Evolutionary conservation across 2,329 filamentous ascomycete genomes (phyloP).

Genomic region (Ophiostoma triangulosporum): DNA sequence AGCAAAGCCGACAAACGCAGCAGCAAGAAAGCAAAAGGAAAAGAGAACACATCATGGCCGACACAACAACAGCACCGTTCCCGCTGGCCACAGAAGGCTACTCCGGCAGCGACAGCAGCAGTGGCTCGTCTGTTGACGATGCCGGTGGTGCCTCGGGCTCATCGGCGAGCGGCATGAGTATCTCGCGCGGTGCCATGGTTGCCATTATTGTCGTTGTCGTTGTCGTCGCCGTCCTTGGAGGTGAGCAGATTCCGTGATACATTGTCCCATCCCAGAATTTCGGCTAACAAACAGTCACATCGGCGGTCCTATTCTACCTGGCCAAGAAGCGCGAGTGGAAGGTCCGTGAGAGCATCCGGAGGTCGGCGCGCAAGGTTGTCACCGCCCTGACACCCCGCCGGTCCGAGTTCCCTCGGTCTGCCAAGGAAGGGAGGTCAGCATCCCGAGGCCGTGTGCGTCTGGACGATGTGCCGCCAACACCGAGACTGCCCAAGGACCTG

Average conservation of each 20-base stretch:
- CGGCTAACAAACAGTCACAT: slow-evolving; percentile 34
- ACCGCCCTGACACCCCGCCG: slow-evolving; percentile 49
- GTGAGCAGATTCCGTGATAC: slow-evolving; percentile 28
- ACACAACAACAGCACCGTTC: slow-evolving; percentile 24
- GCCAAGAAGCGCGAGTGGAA: slow-evolving; percentile 81
- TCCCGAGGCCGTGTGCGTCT: slow-evolving; percentile 31
- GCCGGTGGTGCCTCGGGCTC: slow-evolving; percentile 53
- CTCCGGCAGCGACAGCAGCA: slow-evolving; percentile 22
- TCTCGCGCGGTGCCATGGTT: slow-evolving; percentile 57
- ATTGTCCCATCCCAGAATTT: no score
- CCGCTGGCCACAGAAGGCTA: slow-evolving; percentile 30
- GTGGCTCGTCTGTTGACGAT: slow-evolving; percentile 30
- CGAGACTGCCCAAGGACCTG: slow-evolving; percentile 40
- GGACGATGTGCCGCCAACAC: slow-evolving; percentile 47
- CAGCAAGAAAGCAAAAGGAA: not conserved
- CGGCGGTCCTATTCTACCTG: slow-evolving; percentile 58
- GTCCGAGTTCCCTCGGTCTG: slow-evolving; percentile 44
- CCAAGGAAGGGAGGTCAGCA: slow-evolving; percentile 29
- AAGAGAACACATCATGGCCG: slow-evolving; percentile 23
- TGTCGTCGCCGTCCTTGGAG: slow-evolving; percentile 51
- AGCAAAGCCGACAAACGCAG: no score
- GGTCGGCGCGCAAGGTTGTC: slow-evolving; percentile 50
- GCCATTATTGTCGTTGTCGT: slow-evolving; percentile 64
- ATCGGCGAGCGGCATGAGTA: slow-evolving; percentile 42
- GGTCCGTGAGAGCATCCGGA: slow-evolving; percentile 55